phyloP scores from a whole-genome alignment of 139 green algal species.

The Prasinococcaceae sp. region DNA sequence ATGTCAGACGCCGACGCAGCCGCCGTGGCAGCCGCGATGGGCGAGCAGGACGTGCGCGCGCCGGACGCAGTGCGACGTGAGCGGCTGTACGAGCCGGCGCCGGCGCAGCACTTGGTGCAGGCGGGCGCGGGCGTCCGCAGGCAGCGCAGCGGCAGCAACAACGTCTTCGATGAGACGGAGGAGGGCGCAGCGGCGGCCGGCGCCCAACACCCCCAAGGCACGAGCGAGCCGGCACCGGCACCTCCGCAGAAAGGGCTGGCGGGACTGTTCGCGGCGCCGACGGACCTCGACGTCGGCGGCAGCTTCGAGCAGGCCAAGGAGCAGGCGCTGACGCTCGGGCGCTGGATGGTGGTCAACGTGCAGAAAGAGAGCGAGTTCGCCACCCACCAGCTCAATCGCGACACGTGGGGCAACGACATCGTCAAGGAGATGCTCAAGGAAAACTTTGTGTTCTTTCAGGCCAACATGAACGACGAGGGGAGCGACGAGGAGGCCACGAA shows the following conservation, averaged over 20 bases:
- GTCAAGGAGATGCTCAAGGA: slow-evolving; percentile 40
- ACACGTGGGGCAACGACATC: slow-evolving; percentile 54
- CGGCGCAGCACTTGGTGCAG: not conserved
- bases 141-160: slow-evolving; percentile 6
- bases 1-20: not conserved
- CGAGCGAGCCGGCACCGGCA: not conserved
- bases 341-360: slow-evolving; percentile 62
- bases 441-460: slow-evolving; percentile 61
- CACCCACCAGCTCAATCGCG: slow-evolving; percentile 56
- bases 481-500: no score
- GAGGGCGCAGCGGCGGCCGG: slow-evolving; percentile 30
- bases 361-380: slow-evolving; percentile 57
- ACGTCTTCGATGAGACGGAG: slow-evolving; percentile 11
- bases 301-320: slow-evolving; percentile 26
- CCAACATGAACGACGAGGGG: no score
- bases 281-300: not conserved
- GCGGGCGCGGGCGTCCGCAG: not conserved
- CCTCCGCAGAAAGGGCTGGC: not conserved
- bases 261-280: not conserved
- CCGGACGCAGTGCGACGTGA: not conserved
- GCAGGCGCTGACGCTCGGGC: slow-evolving; percentile 10
- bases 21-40: not conserved
- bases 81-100: no score
- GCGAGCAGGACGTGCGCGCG: slow-evolving; percentile 15
- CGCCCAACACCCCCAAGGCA: not conserved